phyloP scores from a whole-genome alignment of 331 rosid genomes.

The Prunus yedoensis region DNA sequence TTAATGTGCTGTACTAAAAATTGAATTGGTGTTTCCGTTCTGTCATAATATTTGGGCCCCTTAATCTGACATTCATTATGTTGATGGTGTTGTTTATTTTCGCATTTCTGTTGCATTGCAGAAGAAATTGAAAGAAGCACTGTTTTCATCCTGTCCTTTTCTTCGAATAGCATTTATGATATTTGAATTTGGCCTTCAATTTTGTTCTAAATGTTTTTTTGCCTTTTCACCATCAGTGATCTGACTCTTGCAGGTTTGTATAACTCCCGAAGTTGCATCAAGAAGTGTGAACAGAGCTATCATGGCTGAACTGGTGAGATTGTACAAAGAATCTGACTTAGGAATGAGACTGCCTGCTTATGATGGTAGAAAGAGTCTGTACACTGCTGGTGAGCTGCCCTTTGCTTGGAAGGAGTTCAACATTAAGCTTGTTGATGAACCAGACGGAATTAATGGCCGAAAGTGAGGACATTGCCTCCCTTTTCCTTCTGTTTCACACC shows the following conservation, averaged over 20 bases:
- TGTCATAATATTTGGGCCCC: conserved; percentile 30
- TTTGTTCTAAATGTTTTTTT: conserved; percentile 57
- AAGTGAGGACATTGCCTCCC: conserved; percentile 53
- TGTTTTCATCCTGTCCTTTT: conserved; percentile 45
- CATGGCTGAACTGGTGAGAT: conserved; percentile 85
- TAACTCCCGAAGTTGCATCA: conserved; percentile 86
- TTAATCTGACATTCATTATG: conserved; percentile 45
- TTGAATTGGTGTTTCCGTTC: conserved; percentile 1
- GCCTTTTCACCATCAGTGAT: conserved; percentile 34
- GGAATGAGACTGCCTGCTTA: conserved; percentile 97
- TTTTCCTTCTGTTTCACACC: conserved; percentile 1
- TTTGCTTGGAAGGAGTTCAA: conserved; percentile 85
- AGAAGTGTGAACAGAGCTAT: conserved; percentile 83
- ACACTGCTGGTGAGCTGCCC: conserved; percentile 98
- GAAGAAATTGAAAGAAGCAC: conserved; percentile 39
- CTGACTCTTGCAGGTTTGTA: conserved; percentile 66
- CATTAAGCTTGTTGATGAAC: conserved; percentile 75
- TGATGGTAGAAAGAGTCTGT: conserved; percentile 93
- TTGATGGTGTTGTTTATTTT: conserved; percentile 41
- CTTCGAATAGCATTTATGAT: conserved; percentile 52
- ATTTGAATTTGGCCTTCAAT: conserved; percentile 31
- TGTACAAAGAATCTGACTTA: conserved; percentile 76
- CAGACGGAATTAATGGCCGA: conserved; percentile 63
- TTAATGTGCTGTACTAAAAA: conserved; percentile 11
- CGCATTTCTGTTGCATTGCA: conserved; percentile 36